phyloP scores from a whole-genome alignment of 2,329 filamentous ascomycete species.

The Colletotrichum sp. region DNA sequence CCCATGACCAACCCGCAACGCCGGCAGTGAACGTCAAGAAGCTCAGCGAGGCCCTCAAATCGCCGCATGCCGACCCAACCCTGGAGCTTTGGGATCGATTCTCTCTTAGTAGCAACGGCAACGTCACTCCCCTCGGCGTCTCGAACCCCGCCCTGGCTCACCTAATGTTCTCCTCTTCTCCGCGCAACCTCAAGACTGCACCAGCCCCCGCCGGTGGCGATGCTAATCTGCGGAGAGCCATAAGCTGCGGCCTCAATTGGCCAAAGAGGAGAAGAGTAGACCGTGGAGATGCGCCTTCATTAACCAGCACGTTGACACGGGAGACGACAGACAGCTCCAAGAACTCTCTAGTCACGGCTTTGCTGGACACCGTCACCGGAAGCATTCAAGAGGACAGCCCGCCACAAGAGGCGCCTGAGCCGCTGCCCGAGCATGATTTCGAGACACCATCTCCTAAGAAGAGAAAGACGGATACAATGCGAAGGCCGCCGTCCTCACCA shows the following conservation, averaged over 20 bases:
- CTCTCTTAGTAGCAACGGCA: slow-evolving; percentile 54
- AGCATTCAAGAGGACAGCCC: slow-evolving; percentile 52
- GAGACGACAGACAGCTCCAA: slow-evolving; percentile 58
- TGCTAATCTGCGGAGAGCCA: slow-evolving; percentile 63
- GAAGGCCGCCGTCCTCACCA: slow-evolving; percentile 22
- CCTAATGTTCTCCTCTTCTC: slow-evolving; percentile 74
- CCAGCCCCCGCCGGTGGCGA: slow-evolving; percentile 42
- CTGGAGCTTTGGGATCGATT: slow-evolving; percentile 81
- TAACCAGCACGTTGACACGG: slow-evolving; percentile 36
- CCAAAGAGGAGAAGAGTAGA: slow-evolving; percentile 72
- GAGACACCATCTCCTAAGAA: slow-evolving; percentile 53
- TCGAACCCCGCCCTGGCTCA: slow-evolving; percentile 66
- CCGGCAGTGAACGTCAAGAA: slow-evolving; percentile 63
- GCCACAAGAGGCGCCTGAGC: slow-evolving; percentile 31
- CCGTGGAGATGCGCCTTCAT: slow-evolving; percentile 42
- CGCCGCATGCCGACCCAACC: slow-evolving; percentile 74
- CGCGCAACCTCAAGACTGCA: slow-evolving; percentile 58
- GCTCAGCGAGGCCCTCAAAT: slow-evolving; percentile 64
- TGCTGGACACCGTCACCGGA: slow-evolving; percentile 69
- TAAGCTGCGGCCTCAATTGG: slow-evolving; percentile 74
- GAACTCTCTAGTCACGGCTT: slow-evolving; percentile 61
- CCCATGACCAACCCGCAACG: slow-evolving; percentile 46
- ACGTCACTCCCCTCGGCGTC: slow-evolving; percentile 47
- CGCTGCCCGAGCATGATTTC: neutral
- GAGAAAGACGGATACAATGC: slow-evolving; percentile 23